These are phyloP conservation scores for Penicillium sp. DNA, from an alignment of 2,329 filamentous ascomycete genomes.

Conservation along the genomic window DNA sequence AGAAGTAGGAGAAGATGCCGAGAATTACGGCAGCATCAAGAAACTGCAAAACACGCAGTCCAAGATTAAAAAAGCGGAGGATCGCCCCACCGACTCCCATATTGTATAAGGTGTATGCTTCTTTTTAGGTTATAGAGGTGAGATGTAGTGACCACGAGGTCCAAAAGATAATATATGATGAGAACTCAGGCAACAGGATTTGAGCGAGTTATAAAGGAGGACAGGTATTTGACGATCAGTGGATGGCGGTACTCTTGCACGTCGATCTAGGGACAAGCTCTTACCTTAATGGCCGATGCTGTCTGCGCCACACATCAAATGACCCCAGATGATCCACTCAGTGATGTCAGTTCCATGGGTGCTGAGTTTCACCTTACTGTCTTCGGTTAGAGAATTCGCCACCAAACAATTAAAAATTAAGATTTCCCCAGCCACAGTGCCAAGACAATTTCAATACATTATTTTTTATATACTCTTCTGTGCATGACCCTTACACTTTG, in stretches of 20 bases:
- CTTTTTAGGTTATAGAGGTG: not conserved
- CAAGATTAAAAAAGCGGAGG: conserved; percentile 68
- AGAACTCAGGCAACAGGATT: conserved; percentile 11
- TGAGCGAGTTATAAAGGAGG: conserved; percentile 5
- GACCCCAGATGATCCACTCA: not conserved
- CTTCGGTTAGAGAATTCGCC: not conserved
- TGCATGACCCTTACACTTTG: not conserved
- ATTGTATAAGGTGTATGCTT: conserved; percentile 21
- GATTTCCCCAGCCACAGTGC: conserved; percentile 1
- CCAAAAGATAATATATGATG: not conserved
- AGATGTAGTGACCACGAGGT: not conserved
- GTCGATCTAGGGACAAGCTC: not conserved
- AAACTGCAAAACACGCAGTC: conserved; percentile 72
- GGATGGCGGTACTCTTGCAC: not conserved
- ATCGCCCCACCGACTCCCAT: conserved; percentile 62
- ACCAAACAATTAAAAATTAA: not conserved
- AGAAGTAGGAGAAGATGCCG: conserved; percentile 79
- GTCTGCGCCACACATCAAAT: conserved; percentile 9
- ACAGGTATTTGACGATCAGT: conserved; percentile 9
- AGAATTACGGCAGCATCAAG: conserved; percentile 70
- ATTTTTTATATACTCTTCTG: too few species aligned
- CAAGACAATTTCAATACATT: not conserved
- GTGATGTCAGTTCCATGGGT: conserved; percentile 8
- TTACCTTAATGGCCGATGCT: not conserved
- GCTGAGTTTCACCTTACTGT: not conserved